Evolutionary conservation across 306 rosid genomes (phyloP).

Genomic region (Astragalus glycyphyllos): DNA sequence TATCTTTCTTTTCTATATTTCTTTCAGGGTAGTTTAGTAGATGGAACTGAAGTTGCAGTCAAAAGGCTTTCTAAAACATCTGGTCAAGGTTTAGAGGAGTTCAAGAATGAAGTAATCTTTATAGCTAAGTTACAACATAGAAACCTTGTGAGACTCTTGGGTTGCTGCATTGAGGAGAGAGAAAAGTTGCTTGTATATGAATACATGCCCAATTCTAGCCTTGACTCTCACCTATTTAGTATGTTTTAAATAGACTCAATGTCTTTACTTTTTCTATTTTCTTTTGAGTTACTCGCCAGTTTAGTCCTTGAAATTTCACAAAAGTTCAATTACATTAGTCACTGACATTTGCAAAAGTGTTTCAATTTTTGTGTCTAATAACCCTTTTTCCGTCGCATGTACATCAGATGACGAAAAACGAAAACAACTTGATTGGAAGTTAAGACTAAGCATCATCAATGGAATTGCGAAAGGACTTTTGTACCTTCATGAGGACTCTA

Average conservation of each 20-base stretch:
- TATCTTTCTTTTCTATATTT: slow-evolving; percentile 10
- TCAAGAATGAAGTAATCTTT: slow-evolving; percentile 64
- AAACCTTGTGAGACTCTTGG: slow-evolving; percentile 72
- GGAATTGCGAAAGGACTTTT: slow-evolving; percentile 61
- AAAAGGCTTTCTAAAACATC: slow-evolving; percentile 69
- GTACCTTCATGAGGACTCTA: slow-evolving; percentile 62
- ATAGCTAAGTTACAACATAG: slow-evolving; percentile 68
- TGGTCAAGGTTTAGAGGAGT: slow-evolving; percentile 63
- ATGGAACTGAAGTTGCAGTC: slow-evolving; percentile 64
- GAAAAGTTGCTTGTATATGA: slow-evolving; percentile 71
- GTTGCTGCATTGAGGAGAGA: slow-evolving; percentile 58
- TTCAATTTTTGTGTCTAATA: neutral
- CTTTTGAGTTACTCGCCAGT: too few species aligned
- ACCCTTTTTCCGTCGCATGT: neutral
- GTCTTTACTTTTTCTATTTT: neutral
- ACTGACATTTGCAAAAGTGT: too few species aligned
- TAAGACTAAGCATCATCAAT: slow-evolving; percentile 42
- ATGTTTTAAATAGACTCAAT: slow-evolving; percentile 11
- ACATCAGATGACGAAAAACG: slow-evolving; percentile 43
- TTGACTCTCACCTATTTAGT: slow-evolving; percentile 58
- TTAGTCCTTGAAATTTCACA: too few species aligned
- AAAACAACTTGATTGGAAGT: slow-evolving; percentile 47
- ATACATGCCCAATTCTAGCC: slow-evolving; percentile 63
- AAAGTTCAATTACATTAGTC: too few species aligned
- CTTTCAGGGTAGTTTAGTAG: slow-evolving; percentile 56